Evolutionary conservation across 2,329 filamentous ascomycete genomes (phyloP), one percentile per base, ranked within the genome.

Genomic region (Paracoccidioides lutzii): DNA sequence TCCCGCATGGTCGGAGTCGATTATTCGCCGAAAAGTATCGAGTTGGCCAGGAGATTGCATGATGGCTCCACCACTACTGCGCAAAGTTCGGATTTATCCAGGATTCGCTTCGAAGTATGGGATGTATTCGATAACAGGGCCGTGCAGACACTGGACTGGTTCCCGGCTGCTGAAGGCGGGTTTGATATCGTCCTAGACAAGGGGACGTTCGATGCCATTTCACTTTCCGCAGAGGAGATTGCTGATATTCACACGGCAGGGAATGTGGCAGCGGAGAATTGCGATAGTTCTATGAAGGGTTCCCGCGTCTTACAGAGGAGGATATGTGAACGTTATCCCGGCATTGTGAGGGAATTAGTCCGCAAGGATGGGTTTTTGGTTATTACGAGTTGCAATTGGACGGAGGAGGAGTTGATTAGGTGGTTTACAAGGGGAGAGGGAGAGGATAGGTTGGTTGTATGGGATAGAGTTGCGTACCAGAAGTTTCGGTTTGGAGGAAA

Each of bases 321-420:
- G 54, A 76, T 87, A 10, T 87, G 83, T 67, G 88, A 94, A 68
- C 78, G 78, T 3, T 98, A 98, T 73, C 79, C 81, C 50, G 77
- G 78, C 49, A 81, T 82, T 53, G 83, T 91, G 37, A 74, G 84
- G 59, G 73, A 71, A 33, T 76, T 97, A 60, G 78, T 97, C 53
- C 82, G 81, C 63, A 73, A 72, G 0, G 85, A 84, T 1, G 88
- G 88, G 0, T 76, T 88, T 30, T 80, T 97, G 63, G 71, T 96
- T 58, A 81, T 98, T 54, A 97, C 93, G 55, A 96, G 90, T 71
- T 98, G 93, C 70, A 98, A 98, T 73, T 98, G 93, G 93, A 97
- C 91, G 1, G 90, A 93, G 74, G 80, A 83, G 43, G 93, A 98
- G 75, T 72, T 98, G 64, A 76, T 79, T 58, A 73, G 72, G 14